Conservation (phyloP, 2,329 filamentous ascomycete species). For the Lanzia echinophila region DNA sequence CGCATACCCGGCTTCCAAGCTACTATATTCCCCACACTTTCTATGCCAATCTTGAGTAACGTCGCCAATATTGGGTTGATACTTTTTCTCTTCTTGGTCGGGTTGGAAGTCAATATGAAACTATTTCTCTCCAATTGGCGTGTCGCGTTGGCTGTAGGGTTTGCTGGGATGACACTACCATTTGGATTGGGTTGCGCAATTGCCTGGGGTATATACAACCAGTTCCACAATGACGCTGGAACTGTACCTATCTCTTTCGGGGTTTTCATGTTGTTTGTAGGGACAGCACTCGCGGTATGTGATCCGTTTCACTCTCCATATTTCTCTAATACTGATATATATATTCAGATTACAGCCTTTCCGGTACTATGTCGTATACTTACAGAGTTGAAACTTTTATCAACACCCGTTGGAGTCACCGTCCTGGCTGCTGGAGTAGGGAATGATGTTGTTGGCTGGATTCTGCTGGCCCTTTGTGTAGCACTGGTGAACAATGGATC, state of each 20-base stretch:
- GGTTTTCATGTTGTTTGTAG: slow-evolving; percentile 71
- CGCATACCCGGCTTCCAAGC: slow-evolving; percentile 71
- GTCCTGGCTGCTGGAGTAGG: slow-evolving; percentile 85
- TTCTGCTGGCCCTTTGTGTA: slow-evolving; percentile 86
- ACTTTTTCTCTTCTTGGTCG: slow-evolving; percentile 81
- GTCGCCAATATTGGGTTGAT: slow-evolving; percentile 80
- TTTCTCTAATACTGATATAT: background rate
- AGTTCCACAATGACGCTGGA: slow-evolving; percentile 49
- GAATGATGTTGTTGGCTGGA: slow-evolving; percentile 89
- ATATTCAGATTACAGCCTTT: slow-evolving; percentile 65
- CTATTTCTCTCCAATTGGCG: slow-evolving; percentile 76
- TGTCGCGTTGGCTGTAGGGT: slow-evolving; percentile 67
- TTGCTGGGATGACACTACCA: slow-evolving; percentile 73
- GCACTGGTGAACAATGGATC: slow-evolving; percentile 83
- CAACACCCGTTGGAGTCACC: slow-evolving; percentile 78
- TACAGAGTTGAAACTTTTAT: slow-evolving; percentile 79
- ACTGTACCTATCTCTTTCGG: slow-evolving; percentile 54
- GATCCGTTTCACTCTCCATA: background rate
- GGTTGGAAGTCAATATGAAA: slow-evolving; percentile 76
- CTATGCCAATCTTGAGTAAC: slow-evolving; percentile 68
- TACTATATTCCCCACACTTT: slow-evolving; percentile 69
- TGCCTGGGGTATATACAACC: slow-evolving; percentile 71
- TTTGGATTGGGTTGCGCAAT: slow-evolving; percentile 78
- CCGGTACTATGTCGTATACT: slow-evolving; percentile 91
- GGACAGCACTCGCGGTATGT: slow-evolving; percentile 68